Percentiles rank a stretch among this genome's conserved stretches.
These are phyloP conservation scores for Kodamaea laetipori DNA, from an alignment of 805 yeast genomes.

Conservation along the genomic window DNA sequence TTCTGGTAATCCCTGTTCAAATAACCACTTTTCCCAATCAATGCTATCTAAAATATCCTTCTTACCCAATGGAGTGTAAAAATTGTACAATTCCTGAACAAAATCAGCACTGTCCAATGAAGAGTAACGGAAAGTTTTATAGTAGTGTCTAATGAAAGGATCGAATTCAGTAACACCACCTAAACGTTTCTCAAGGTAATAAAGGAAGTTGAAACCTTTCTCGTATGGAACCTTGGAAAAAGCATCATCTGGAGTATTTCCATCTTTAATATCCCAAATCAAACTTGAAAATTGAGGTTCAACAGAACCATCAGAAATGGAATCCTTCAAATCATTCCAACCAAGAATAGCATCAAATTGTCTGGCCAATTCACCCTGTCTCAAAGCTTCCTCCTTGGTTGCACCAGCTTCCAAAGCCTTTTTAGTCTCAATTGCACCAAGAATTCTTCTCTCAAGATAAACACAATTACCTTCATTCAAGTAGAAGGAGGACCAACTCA, in stretches of 20 bases:
- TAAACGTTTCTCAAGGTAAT: constrained; percentile 26
- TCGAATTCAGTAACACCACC: constrained; percentile 27
- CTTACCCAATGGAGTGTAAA: constrained; percentile 22
- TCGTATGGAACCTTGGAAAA: constrained; percentile 89
- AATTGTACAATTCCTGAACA: constrained; percentile 28
- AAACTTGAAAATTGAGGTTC: constrained; percentile 43
- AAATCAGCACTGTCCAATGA: constrained; percentile 32
- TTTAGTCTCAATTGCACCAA: constrained; percentile 52
- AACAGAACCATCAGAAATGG: constrained; percentile 57
- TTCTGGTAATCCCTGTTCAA: constrained; percentile 27
- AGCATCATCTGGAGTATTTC: constrained; percentile 71
- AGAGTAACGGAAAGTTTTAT: constrained; percentile 28
- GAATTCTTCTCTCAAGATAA: constrained; percentile 81
- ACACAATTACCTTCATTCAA: constrained; percentile 97
- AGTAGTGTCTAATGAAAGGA: constrained; percentile 32
- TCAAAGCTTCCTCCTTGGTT: constrained; percentile 3
- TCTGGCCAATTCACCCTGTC: constrained; percentile 72
- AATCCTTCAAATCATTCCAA: constrained; percentile 76
- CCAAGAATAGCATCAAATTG: constrained; percentile 86
- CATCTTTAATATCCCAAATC: constrained; percentile 70
- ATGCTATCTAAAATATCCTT: constrained; percentile 24
- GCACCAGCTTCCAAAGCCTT: constrained; percentile 23
- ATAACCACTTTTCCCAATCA: constrained; percentile 34
- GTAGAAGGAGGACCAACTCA: constrained; percentile 94
- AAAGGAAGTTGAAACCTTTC: constrained; percentile 73